A percentile compares a stretch with the other conserved stretches of the same genome.
Evolutionary conservation across 345 rosid genomes (phyloP).

Genomic region (Linum tenue): DNA sequence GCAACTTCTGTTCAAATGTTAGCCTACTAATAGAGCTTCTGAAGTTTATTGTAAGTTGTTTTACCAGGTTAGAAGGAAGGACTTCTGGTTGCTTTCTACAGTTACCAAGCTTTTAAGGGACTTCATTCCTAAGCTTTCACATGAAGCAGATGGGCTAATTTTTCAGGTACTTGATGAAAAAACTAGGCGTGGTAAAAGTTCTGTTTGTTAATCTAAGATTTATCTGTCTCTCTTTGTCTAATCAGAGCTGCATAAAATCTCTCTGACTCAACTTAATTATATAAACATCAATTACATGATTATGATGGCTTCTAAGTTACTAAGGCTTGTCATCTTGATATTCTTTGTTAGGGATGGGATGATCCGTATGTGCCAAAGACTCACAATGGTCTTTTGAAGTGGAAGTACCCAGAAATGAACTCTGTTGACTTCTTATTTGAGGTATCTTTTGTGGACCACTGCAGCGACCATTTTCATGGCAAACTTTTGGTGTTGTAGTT

Average conservation of each 20-base stretch:
- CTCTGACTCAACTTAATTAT: no score
- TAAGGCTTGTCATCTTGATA: background rate
- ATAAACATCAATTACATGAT: no score
- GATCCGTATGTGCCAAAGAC: slow-evolving; percentile 95
- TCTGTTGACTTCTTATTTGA: slow-evolving; percentile 92
- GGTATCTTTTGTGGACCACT: slow-evolving; percentile 25
- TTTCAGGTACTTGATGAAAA: slow-evolving; percentile 54
- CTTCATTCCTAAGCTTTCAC: slow-evolving; percentile 90
- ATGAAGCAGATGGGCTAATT: slow-evolving; percentile 95
- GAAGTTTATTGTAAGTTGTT: slow-evolving; percentile 14
- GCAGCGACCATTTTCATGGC: slow-evolving; percentile 1
- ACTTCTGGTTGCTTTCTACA: slow-evolving; percentile 92
- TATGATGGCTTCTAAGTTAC: background rate
- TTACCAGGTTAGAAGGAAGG: slow-evolving; percentile 88
- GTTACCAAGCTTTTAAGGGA: slow-evolving; percentile 78
- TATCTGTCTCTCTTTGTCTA: background rate
- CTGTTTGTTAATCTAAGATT: background rate
- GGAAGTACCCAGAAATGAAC: slow-evolving; percentile 95
- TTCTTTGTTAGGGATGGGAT: slow-evolving; percentile 84
- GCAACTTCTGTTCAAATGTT: background rate
- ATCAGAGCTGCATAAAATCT: background rate
- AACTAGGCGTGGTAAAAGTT: slow-evolving; percentile 2
- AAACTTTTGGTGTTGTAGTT: background rate
- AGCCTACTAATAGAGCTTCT: slow-evolving; percentile 13
- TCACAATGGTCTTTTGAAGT: slow-evolving; percentile 94